Evolutionary conservation across 2,329 filamentous ascomycete species (phyloP), one percentile per base, ranked within the genome.

Genomic region (Colletotrichum chlorophyti): DNA sequence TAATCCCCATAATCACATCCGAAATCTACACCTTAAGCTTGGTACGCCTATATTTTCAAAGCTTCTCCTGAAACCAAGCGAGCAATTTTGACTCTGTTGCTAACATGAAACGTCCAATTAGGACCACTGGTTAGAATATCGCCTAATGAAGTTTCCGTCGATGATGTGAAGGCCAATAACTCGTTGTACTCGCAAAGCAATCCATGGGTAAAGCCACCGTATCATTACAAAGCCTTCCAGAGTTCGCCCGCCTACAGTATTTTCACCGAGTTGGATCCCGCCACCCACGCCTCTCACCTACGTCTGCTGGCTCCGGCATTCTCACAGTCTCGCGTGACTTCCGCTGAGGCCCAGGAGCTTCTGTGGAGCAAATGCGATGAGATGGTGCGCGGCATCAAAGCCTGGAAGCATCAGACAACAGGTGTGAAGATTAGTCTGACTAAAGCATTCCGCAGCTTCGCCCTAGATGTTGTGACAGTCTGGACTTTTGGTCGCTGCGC

Each of bases 81-180:
- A 17, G n/a, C 8, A 27, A 23, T 8, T 27, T 34, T 26, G 14
- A 7, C 15, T 7, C 7, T 15, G 5, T 17, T 24, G 21, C 11
- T 48, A 12, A 40, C 19, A 40, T 37, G 41, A 19, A 24, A 12
- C 21, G 12, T 3, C 19, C n/a, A n/a, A n/a, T 8, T 8, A 58
- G 54, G 54, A n/a, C 54, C 54, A 8, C 23, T 47, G 3, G 43
- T 55, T 21, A 32, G 42, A 3, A 55, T 55, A 32, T 58, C 54
- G 8, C 54, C 54, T 6, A 53, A 53, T 15, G 54, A 58, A 15
- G 42, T 58, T 3, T 58, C 54, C 2, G 12, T 58, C 42, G 42
- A 49, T 19, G 43, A 55, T 26, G n/a, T 50, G 4, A 14, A 27
- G 3, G 38, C 52, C 7, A 53, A 47, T 15, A 53, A 35, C 3